These are phyloP conservation scores for Alisma plantagoaquatica DNA, from an alignment of 106 monocot genomes.

Conservation along the genomic window DNA sequence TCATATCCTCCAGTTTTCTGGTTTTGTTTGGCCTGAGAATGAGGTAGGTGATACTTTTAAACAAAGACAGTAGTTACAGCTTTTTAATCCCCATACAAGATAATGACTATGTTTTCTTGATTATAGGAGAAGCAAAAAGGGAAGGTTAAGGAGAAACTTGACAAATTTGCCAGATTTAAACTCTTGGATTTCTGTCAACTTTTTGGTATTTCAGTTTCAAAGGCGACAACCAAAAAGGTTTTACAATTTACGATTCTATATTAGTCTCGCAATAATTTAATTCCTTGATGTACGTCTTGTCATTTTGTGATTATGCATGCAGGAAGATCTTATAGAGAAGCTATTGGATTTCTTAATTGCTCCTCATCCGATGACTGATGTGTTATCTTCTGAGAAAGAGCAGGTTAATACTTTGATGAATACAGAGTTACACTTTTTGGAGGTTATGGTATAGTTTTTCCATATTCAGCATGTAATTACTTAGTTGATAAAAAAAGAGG, in stretches of 20 bases:
- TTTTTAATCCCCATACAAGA: neutral
- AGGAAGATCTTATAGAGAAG: slow-evolving; percentile 63
- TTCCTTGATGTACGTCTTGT: no score
- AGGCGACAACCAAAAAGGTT: no score
- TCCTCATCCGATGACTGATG: no score
- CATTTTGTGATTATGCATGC: no score
- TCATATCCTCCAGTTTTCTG: slow-evolving; percentile 69
- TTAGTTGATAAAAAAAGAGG: no score
- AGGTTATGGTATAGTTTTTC: no score
- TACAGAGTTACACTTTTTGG: no score
- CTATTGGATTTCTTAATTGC: no score
- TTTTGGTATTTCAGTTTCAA: no score
- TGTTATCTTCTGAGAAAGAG: slow-evolving; percentile 47
- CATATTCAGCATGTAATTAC: no score
- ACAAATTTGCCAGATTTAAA: slow-evolving; percentile 51
- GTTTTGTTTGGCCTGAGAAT: slow-evolving; percentile 72
- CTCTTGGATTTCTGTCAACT: no score
- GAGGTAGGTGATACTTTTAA: slow-evolving; percentile 25
- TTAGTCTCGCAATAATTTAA: neutral
- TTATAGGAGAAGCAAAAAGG: slow-evolving; percentile 56
- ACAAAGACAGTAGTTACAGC: neutral
- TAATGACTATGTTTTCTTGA: neutral
- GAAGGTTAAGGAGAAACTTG: slow-evolving; percentile 65
- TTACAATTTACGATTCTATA: neutral
- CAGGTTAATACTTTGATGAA: no score